A percentile compares a stretch with the other conserved stretches of the same genome.
Evolutionary conservation across 305 asterid genomes (phyloP).

Genomic region (Euphrasia arctica): DNA sequence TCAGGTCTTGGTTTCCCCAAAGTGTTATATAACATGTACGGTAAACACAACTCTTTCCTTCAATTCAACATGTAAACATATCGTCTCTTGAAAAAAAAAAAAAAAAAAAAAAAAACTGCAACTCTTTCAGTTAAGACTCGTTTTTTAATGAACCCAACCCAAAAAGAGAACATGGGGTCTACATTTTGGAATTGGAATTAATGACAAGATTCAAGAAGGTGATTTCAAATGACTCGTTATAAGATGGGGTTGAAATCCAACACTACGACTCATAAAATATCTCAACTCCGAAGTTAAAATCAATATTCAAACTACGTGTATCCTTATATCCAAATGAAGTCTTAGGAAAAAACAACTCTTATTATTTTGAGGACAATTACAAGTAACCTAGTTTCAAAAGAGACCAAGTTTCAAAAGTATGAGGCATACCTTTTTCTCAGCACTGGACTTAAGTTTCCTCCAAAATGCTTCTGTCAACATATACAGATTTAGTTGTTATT

Average conservation of each 20-base stretch:
- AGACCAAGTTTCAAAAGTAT: constrained; percentile 7
- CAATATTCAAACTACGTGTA: not conserved
- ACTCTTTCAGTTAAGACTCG: too few species aligned
- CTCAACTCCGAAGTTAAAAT: not conserved
- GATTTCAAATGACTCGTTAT: not conserved
- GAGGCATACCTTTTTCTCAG: constrained; percentile 69
- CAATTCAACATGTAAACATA: not conserved
- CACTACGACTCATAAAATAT: not conserved
- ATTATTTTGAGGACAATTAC: constrained; percentile 15
- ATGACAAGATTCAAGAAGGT: not conserved
- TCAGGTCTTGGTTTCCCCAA: constrained; percentile 8
- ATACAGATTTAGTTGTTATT: constrained; percentile 23
- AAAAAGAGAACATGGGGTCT: not conserved
- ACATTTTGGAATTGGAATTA: not conserved
- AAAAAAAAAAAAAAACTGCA: not conserved
- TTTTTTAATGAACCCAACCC: too few species aligned
- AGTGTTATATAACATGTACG: not conserved
- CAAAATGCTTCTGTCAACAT: constrained; percentile 68
- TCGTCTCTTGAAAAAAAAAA: not conserved
- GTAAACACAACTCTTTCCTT: not conserved
- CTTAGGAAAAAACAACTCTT: not conserved
- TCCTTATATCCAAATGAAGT: not conserved
- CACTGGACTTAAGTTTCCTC: constrained; percentile 65
- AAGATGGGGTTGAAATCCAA: not conserved
- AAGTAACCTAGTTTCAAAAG: constrained; percentile 15